Percentiles rank a stretch among this genome's conserved stretches.
Evolutionary conservation across 768 basidiomycete genomes (phyloP).

Genomic region (Leccinum incarnatum): DNA sequence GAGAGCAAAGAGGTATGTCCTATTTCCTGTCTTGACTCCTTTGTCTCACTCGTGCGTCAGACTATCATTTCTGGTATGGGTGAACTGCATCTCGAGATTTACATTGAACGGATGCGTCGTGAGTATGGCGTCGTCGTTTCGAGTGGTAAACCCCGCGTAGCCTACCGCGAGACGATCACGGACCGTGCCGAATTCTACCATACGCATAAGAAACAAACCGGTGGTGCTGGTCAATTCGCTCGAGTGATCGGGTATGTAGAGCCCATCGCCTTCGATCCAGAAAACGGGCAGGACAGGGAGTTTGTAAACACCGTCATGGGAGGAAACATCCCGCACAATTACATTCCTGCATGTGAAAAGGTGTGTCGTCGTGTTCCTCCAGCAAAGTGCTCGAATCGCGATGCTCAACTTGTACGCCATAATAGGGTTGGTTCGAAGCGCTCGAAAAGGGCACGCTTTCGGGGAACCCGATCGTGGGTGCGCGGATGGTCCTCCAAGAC

Average conservation of each 20-base stretch:
- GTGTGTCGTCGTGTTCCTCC: slow-evolving; percentile 37
- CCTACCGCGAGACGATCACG: slow-evolving; percentile 93
- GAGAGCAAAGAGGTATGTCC: slow-evolving; percentile 85
- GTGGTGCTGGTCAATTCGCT: slow-evolving; percentile 95
- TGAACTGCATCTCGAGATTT: slow-evolving; percentile 97
- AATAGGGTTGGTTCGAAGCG: slow-evolving; percentile 93
- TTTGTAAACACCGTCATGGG: slow-evolving; percentile 92
- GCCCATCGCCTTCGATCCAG: slow-evolving; percentile 72
- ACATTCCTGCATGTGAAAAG: slow-evolving; percentile 94
- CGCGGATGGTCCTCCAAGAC: slow-evolving; percentile 84
- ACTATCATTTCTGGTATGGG: slow-evolving; percentile 99
- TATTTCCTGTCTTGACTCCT: background rate
- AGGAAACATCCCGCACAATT: slow-evolving; percentile 86
- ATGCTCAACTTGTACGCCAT: background rate
- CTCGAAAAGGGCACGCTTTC: slow-evolving; percentile 86
- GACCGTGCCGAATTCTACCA: slow-evolving; percentile 79
- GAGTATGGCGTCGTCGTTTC: slow-evolving; percentile 93
- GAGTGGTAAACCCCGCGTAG: slow-evolving; percentile 95
- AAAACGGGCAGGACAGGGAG: slow-evolving; percentile 76
- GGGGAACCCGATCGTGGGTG: slow-evolving; percentile 84
- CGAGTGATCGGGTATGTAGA: slow-evolving; percentile 90
- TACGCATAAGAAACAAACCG: slow-evolving; percentile 97
- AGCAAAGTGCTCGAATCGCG: background rate
- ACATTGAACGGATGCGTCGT: slow-evolving; percentile 97
- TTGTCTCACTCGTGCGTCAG: slow-evolving; percentile 37